Conservation (phyloP, 352 stramenopile genomes). For the Pythium volutum region DNA sequence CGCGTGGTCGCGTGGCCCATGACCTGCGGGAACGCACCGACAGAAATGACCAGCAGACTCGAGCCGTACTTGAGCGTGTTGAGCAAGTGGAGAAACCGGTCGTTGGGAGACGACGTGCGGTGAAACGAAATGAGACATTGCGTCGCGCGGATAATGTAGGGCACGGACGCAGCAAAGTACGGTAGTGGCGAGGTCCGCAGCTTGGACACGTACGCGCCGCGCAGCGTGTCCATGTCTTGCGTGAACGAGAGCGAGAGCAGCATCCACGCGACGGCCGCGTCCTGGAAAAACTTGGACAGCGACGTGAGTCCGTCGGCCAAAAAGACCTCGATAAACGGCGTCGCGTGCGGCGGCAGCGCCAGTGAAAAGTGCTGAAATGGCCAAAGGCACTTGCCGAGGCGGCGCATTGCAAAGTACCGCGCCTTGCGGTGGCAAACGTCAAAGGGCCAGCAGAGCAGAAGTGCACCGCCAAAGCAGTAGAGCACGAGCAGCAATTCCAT, state of each 20-base stretch:
- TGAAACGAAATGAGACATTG: conserved; percentile 84
- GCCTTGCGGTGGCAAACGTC: conserved; percentile 69
- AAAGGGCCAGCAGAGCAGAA: conserved; percentile 61
- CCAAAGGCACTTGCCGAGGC: conserved; percentile 58
- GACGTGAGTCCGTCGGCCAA: conserved; percentile 78
- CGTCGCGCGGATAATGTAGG: conserved; percentile 78
- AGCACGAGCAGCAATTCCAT: conserved; percentile 70
- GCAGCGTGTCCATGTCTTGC: conserved; percentile 41
- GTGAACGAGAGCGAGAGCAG: conserved; percentile 59
- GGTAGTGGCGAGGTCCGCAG: conserved; percentile 69
- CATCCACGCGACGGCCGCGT: conserved; percentile 57
- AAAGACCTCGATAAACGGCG: conserved; percentile 78
- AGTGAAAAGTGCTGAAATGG: conserved; percentile 65
- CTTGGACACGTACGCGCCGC: conserved; percentile 59
- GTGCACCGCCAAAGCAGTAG: conserved; percentile 42
- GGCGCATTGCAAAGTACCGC: conserved; percentile 53
- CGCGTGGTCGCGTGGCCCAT: conserved; percentile 34
- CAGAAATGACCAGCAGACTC: conserved; percentile 72
- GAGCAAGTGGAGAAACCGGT: conserved; percentile 77
- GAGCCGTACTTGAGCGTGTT: conserved; percentile 88
- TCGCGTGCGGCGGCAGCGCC: conserved; percentile 44
- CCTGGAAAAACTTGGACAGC: conserved; percentile 83
- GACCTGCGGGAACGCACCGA: conserved; percentile 73
- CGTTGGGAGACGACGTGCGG: conserved; percentile 57
- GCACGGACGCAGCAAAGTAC: conserved; percentile 63